These are phyloP conservation scores for Chlamydomonas asymmetrica DNA, from an alignment of 139 green algal species.

Conservation along the genomic window DNA sequence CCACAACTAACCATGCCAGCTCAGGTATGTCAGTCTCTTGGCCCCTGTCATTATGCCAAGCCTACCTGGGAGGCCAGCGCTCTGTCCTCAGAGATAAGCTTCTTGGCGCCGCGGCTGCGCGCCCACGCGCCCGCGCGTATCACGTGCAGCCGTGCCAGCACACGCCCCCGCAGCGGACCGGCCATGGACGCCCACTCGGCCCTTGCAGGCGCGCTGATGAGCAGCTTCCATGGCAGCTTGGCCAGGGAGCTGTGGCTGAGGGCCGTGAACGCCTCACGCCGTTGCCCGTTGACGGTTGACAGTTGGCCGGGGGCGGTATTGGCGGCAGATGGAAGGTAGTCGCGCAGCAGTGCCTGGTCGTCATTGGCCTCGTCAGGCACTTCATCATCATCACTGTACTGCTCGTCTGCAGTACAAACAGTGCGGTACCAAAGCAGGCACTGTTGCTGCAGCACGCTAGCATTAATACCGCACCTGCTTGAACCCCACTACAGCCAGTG, in stretches of 20 bases:
- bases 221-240: not conserved
- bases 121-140: constrained; percentile 29
- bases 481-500: no score
- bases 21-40: not conserved
- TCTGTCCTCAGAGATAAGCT: constrained; percentile 9
- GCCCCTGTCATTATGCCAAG: not conserved
- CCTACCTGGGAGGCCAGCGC: constrained; percentile 4
- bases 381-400: no score
- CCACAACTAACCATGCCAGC: not conserved
- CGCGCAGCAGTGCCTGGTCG: no score
- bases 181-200: no score
- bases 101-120: constrained; percentile 25
- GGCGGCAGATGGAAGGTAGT: no score
- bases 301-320: no score
- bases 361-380: no score
- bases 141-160: constrained; percentile 18
- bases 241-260: not conserved
- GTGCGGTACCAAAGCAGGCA: no score
- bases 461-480: no score
- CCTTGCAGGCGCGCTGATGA: not conserved
- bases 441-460: no score
- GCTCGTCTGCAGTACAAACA: no score
- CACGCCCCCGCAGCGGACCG: no score
- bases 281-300: not conserved
- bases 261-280: not conserved